phyloP scores from a whole-genome alignment of 2,329 filamentous ascomycete genomes.

The Madurella mycetomatis region DNA sequence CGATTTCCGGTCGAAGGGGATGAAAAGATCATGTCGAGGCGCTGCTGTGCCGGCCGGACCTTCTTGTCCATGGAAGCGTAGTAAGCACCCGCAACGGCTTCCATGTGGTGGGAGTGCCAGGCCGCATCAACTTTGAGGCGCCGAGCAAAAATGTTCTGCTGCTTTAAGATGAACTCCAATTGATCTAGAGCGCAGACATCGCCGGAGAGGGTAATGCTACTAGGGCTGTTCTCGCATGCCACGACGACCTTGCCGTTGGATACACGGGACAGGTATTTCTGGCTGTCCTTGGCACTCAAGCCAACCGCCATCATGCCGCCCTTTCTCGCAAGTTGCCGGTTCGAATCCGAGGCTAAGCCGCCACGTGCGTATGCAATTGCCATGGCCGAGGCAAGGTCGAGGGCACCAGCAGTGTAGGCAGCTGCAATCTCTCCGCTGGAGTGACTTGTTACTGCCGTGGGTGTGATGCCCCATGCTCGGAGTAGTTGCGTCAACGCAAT shows the following conservation, averaged over 20 bases:
- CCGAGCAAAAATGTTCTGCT: conserved; percentile 32
- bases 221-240: conserved; percentile 26
- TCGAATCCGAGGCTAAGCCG: conserved; percentile 16
- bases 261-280: conserved; percentile 17
- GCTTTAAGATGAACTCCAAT: conserved; percentile 28
- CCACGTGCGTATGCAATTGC: conserved; percentile 39
- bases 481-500: conserved; percentile 38
- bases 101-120: conserved; percentile 42
- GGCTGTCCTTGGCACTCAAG: conserved; percentile 9
- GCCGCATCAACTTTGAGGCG: conserved; percentile 38
- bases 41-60: conserved; percentile 25
- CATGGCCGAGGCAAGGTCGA: conserved; percentile 32
- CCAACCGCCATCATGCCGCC: conserved; percentile 28
- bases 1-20: conserved; percentile 26
- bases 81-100: conserved; percentile 33
- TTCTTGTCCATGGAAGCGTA: conserved; percentile 21
- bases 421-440: conserved; percentile 39
- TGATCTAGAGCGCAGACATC: conserved; percentile 28
- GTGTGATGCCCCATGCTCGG: conserved; percentile 27
- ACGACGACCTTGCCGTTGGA: conserved; percentile 20
- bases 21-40: conserved; percentile 19
- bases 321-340: conserved; percentile 10
- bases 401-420: conserved; percentile 35
- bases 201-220: conserved; percentile 27
- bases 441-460: conserved; percentile 30